Evolutionary conservation across 2,329 filamentous ascomycete species (phyloP), one percentile per base, ranked within the genome.

Genomic region (Neopestalotiopsis sp.): DNA sequence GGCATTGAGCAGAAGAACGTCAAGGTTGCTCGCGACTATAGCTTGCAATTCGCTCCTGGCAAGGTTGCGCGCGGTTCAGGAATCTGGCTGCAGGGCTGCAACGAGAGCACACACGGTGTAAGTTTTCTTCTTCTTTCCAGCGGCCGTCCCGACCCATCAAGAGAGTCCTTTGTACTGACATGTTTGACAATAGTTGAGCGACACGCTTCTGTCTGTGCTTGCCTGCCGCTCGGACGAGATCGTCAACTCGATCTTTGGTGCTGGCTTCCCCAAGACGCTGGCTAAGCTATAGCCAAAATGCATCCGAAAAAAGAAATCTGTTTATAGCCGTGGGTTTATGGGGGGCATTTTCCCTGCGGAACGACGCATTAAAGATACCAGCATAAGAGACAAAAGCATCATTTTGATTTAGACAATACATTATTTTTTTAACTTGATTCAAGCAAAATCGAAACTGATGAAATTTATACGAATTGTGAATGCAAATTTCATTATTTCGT

Each of bases 1-100:
- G 78, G 85, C 38, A 84, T 88, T 69, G 91, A 94, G 82, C 84
- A 85, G 7, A 76, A 74, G 2, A 66, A 72, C 5, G 69, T 78
- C 14, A 71, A 68, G 17, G 92, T 97, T 1, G 85, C 85, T 40
- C 88, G 95, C 66, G 89, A 98, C 78, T 98, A 98, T 80, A 87
- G 87, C 65, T 89, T 98, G 63, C 83, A 90, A 69, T 94, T 97
- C 77, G 85, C 88, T 63, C 83, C 88, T 1, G 90, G 88, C 38
- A 85, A 88, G 62, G 91, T 98, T 42, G 87, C 89, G n/a, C 78
- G 86, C 0, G 89, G 91, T 59, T 92, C 94, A 14, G 95, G 95
- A 3, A 86, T 98, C 69, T 98, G 93, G 92, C 85, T 98, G 74
- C 96, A 98, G 80, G 95, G 95, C 40, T 98, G 95, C 83, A 97